Conservation (phyloP, 352 stramenopile species). For the Pythium phragmiticola region DNA sequence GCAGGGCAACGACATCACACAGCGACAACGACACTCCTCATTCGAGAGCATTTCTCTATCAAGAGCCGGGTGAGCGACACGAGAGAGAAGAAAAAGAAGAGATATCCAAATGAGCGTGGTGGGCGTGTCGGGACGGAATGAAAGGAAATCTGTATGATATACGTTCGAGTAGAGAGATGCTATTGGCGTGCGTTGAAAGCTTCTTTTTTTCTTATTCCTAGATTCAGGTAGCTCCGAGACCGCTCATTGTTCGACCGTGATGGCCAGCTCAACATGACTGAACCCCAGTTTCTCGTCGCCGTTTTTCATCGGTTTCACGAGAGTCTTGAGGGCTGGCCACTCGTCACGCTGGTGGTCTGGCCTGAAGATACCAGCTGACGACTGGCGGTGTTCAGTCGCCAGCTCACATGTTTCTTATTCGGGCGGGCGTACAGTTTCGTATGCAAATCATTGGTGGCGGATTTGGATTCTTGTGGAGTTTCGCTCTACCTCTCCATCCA, state of each 20-base stretch:
- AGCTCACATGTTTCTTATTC: not conserved
- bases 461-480: not conserved
- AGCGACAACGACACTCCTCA: slow-evolving; percentile 65
- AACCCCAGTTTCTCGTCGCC: not conserved
- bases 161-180: slow-evolving; percentile 6
- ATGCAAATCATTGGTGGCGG: not conserved
- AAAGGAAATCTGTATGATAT: slow-evolving; percentile 17
- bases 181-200: not conserved
- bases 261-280: no score
- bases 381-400: not conserved
- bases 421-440: not conserved
- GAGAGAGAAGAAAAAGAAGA: not conserved
- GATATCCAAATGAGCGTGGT: not conserved
- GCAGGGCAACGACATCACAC: slow-evolving; percentile 66
- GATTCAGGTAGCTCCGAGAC: not conserved
- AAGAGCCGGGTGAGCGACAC: slow-evolving; percentile 14
- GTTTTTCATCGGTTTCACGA: not conserved
- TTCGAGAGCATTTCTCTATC: slow-evolving; percentile 75
- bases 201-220: not conserved
- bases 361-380: not conserved
- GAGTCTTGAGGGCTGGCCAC: no score
- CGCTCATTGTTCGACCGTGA: not conserved
- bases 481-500: no score
- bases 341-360: not conserved
- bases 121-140: not conserved